These are phyloP conservation scores for Laguncularia racemosa DNA, from an alignment of 345 rosid species.

Conservation along the genomic window DNA sequence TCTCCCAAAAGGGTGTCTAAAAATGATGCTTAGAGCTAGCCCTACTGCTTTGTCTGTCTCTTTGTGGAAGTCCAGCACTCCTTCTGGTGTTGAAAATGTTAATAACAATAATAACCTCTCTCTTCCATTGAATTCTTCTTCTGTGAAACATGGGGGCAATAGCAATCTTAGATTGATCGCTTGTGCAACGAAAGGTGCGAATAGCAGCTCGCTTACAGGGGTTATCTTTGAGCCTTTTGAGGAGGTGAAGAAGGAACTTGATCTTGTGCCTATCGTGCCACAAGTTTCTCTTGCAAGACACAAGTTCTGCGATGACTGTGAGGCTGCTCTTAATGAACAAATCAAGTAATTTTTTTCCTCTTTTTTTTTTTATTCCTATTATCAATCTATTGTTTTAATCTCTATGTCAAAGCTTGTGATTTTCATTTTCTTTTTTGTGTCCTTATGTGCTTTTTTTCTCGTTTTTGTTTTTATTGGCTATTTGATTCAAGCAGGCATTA, in stretches of 20 bases:
- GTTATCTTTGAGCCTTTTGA: conserved; percentile 83
- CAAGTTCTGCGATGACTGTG: conserved; percentile 55
- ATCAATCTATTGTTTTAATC: neutral
- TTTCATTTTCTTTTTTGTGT: too few relatives aligned
- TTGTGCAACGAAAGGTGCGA: conserved; percentile 23
- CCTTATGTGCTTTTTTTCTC: neutral
- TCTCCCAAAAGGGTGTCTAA: neutral
- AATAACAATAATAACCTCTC: neutral
- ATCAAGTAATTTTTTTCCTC: conserved; percentile 48
- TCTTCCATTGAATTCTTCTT: neutral
- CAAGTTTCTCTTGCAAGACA: conserved; percentile 79
- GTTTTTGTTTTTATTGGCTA: neutral
- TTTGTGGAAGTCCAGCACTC: neutral
- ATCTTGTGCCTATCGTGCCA: conserved; percentile 66
- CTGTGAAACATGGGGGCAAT: conserved; percentile 9
- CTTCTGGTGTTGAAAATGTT: too few relatives aligned
- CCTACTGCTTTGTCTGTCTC: conserved; percentile 1
- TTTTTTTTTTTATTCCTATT: too few relatives aligned
- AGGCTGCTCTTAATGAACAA: conserved; percentile 83
- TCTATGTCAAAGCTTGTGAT: too few relatives aligned
- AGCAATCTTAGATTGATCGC: conserved; percentile 12
- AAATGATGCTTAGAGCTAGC: conserved; percentile 10
- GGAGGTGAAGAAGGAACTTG: conserved; percentile 91
- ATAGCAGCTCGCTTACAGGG: conserved; percentile 37
- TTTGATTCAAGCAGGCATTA: neutral